These are phyloP conservation scores for Colletotrichum euphorbiae DNA, from an alignment of 2,329 filamentous ascomycete genomes.

Conservation along the genomic window DNA sequence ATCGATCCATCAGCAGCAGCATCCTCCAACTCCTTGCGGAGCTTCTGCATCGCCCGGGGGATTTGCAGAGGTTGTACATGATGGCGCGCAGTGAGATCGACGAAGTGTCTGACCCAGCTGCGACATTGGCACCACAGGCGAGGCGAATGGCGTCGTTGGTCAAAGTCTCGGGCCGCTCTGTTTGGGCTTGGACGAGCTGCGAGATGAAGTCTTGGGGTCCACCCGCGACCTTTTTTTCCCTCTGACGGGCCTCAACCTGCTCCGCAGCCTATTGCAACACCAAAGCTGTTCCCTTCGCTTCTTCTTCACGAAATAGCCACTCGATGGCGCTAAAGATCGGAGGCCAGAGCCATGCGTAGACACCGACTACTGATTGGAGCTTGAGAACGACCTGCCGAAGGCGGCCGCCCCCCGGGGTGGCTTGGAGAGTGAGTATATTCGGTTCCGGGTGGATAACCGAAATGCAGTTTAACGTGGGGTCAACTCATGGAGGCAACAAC, in stretches of 20 bases:
- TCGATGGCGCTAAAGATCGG: conserved; percentile 6
- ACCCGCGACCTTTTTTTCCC: not conserved
- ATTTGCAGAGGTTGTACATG: conserved; percentile 46
- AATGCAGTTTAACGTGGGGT: no score
- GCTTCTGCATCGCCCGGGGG: conserved; percentile 46
- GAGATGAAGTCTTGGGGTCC: not conserved
- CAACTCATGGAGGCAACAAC: no score
- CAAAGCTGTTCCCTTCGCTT: not conserved
- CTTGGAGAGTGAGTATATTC: not conserved
- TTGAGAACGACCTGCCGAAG: not conserved
- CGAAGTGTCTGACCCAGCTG: conserved; percentile 52
- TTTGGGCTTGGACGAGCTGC: not conserved
- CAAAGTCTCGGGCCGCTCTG: conserved; percentile 50
- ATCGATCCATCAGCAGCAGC: conserved; percentile 1
- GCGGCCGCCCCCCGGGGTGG: not conserved
- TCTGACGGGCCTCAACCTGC: accelerated
- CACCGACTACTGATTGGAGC: conserved; percentile 43
- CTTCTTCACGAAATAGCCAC: accelerated
- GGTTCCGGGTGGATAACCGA: not conserved
- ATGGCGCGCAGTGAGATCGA: conserved; percentile 48
- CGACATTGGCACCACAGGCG: conserved; percentile 42
- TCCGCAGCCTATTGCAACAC: not conserved
- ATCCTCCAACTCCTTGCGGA: conserved; percentile 53
- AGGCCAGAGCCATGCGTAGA: conserved; percentile 41
- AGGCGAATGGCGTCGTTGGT: conserved; percentile 45